Base-by-base conservation (phyloP, 345 rosid genomes). In the Viola odorata region DNA sequence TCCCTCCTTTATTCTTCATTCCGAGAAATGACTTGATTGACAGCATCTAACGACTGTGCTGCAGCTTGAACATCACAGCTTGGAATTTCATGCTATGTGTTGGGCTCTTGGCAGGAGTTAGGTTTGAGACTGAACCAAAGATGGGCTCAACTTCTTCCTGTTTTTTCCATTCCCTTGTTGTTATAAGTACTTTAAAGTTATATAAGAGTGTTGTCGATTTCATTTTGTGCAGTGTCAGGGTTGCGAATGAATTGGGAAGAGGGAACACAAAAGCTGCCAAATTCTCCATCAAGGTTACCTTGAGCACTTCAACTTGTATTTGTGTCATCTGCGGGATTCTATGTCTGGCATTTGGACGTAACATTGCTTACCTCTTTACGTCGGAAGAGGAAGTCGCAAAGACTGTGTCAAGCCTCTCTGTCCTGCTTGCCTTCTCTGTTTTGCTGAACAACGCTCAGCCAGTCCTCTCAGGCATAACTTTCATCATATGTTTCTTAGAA, bases 201-300 rank as follows among this genome's bases (percentile, higher is more conserved):
- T 23, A 23, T 23, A 23, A 23, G 32, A 23, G 32, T 23, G 32
- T 2, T 23, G 32, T 23, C 32, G 8, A 5, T 17, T 37, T 16
- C 3, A 5, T 4, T 45, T 41, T 47, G 3, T 44, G 8, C 51
- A 87, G 95, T 0, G 87, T 80, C 12, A 61, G 87, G 37, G 74
- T 82, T 3, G 64, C 82, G 12, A 82, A 82, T 57, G 82, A 80
- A 71, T 38, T 82, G 48, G 87, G 87, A 15, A 72, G 48, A 58
- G 79, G 81, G 42, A 56, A 78, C 32, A 75, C 75, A 0, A 63
- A 67, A 36, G 84, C 80, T 6, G 79, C 73, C 10, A 61, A 62
- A 23, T 80, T 80, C 48, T 57, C 84, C 0, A 58, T 80, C 4
- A 75, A 69, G 61, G 80, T 78, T 5, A 47, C 47, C 4, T n/a